Evolutionary conservation across 208 protist species (phyloP), one percentile per base, ranked within the genome.

Genomic region (Trypanosoma vivax): DNA sequence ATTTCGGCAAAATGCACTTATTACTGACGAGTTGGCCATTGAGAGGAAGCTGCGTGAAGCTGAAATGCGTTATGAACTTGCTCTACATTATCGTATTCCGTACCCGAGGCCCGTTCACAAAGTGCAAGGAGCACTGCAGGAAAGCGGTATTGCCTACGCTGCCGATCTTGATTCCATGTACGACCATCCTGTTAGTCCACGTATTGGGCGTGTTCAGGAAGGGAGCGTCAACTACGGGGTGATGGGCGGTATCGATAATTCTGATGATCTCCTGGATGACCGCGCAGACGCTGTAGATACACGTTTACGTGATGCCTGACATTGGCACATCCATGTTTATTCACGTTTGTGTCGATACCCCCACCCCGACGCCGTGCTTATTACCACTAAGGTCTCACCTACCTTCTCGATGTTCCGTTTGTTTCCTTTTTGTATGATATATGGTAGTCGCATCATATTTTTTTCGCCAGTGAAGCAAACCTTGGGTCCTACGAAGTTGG

Each of bases 21-120:
- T 94, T 30, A 63, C 52, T 18, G 83, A 92, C 24, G 47, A 83
- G 11, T 65, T 68, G 14, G 37, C 47, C 1, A 87, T 94, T 28
- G 37, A 79, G 60, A 66, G 81, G 11, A 94, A 94, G 55, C 24
- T 94, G 62, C 83, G 83, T 13, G 83, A 94, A 70, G 88, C 82
- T 9, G 88, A 94, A 60, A 90, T 92, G 83, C 80, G 88, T 5
- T 90, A 92, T 49, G 83, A 78, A 55, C 66, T 94, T 58, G 88
- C 72, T 14, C 25, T 90, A 21, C 88, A 94, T 65, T 94, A 94
- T 62, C 50, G 51, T 23, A 90, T 92, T 24, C 88, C 88, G 5
- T 94, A 94, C 66, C 88, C 88, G 0, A 64, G 88, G 0, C 65
- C 78, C 1, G 83, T 83, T 46, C 71, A 94, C 65, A 91, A 91